Percentiles rank a stretch among this genome's conserved stretches.
phyloP scores from a whole-genome alignment of 2,329 filamentous ascomycete genomes.

The Stagonosporopsis rhizophila region DNA sequence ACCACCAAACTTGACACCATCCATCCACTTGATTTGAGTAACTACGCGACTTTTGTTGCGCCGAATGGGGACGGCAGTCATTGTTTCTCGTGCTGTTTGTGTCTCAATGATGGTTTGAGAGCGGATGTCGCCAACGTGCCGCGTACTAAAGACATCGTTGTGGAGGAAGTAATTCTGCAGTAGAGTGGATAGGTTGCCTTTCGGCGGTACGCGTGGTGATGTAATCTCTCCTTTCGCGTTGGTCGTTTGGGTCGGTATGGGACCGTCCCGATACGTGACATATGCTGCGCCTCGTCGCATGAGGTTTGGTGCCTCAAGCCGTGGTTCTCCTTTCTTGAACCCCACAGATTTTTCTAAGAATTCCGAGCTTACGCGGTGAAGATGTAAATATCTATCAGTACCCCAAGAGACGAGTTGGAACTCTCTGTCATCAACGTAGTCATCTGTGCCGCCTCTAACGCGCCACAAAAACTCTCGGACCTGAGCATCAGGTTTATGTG shows the following conservation, averaged over 20 bases:
- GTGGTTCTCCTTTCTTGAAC: constrained; percentile 71
- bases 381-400: constrained; percentile 79
- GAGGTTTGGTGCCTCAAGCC: constrained; percentile 70
- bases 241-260: constrained; percentile 26
- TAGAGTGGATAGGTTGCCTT: constrained; percentile 38
- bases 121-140: constrained; percentile 10
- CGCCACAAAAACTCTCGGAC: constrained; percentile 95
- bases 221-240: constrained; percentile 28
- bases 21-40: constrained; percentile 70
- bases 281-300: constrained; percentile 87
- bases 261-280: constrained; percentile 76
- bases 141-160: constrained; percentile 20
- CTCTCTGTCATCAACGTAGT: constrained; percentile 80
- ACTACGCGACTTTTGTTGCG: constrained; percentile 58
- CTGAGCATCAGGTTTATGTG: constrained; percentile 61
- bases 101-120: constrained; percentile 11
- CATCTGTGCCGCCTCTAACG: constrained; percentile 69
- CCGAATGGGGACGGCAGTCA: constrained; percentile 59
- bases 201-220: constrained; percentile 27
- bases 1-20: constrained; percentile 67
- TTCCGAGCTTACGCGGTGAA: constrained; percentile 74
- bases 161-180: constrained; percentile 32
- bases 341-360: constrained; percentile 72
- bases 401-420: constrained; percentile 96
- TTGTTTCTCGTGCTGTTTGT: constrained; percentile 46